Conservation (phyloP, 2,329 filamentous ascomycete species). For the Cladosporium sphaerospermum region DNA sequence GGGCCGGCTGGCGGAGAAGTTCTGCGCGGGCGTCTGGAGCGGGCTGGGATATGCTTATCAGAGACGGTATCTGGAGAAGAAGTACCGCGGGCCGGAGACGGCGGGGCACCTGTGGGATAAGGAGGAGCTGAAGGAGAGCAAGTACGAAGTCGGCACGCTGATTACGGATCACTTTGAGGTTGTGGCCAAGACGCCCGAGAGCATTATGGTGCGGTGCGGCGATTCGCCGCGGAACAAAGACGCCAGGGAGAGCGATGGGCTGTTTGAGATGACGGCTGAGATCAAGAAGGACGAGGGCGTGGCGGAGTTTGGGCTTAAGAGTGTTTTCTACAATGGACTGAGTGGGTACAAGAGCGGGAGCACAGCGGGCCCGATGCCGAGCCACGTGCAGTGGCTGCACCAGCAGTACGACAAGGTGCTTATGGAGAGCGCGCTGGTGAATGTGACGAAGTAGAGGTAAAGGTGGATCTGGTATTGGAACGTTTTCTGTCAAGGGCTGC, state of each 20-base stretch:
- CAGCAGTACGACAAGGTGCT: slow-evolving; percentile 51
- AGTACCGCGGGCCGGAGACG: slow-evolving; percentile 52
- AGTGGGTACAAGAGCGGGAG: slow-evolving; percentile 28
- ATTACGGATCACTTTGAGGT: slow-evolving; percentile 70
- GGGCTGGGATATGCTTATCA: slow-evolving; percentile 52
- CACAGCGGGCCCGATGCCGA: slow-evolving; percentile 39
- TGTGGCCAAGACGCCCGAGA: slow-evolving; percentile 54
- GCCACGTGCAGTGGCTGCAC: slow-evolving; percentile 46
- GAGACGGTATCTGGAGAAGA: slow-evolving; percentile 52
- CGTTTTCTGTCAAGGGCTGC: too few species aligned
- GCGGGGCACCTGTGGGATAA: slow-evolving; percentile 56
- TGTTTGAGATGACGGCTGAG: slow-evolving; percentile 59
- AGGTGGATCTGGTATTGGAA: not conserved
- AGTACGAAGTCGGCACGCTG: slow-evolving; percentile 56
- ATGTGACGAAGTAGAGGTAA: slow-evolving; percentile 24
- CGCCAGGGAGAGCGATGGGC: slow-evolving; percentile 55
- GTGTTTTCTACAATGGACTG: slow-evolving; percentile 53
- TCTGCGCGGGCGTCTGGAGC: slow-evolving; percentile 62
- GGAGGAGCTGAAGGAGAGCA: slow-evolving; percentile 48
- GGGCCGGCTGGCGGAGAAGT: slow-evolving; percentile 56
- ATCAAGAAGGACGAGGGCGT: slow-evolving; percentile 54
- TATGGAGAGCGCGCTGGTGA: slow-evolving; percentile 48
- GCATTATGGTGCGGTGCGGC: slow-evolving; percentile 60
- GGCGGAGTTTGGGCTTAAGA: slow-evolving; percentile 61
- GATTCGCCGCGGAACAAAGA: slow-evolving; percentile 55